phyloP scores from a whole-genome alignment of 768 basidiomycete species.

The Fomitopsis serialis region DNA sequence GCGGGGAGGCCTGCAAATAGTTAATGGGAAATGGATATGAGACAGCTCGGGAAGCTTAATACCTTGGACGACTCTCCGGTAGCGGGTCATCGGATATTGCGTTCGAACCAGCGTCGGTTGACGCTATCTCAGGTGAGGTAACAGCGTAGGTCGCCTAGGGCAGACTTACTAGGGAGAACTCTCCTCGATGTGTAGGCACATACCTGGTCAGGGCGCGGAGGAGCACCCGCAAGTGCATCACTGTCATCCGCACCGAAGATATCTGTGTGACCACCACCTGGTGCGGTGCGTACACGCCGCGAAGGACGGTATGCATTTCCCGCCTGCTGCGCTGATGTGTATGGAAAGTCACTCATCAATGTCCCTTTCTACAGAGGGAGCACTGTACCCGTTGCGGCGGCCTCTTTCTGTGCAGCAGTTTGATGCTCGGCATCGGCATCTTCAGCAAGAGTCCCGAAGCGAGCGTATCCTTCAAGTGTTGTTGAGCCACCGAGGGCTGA shows the following conservation, averaged over 20 bases:
- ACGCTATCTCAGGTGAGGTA: not conserved
- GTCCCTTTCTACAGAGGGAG: too few relatives aligned
- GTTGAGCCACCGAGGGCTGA: not conserved
- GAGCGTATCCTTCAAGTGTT: constrained; percentile 51
- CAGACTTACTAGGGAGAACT: not conserved
- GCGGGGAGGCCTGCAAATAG: constrained; percentile 36
- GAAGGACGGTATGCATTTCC: constrained; percentile 43
- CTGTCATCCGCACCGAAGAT: constrained; percentile 47
- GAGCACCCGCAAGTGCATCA: constrained; percentile 57
- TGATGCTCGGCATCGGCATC: not conserved
- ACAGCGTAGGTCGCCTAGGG: not conserved
- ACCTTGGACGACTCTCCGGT: not conserved
- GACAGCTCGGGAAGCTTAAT: not conserved
- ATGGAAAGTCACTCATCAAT: not conserved
- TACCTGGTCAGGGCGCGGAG: constrained; percentile 25
- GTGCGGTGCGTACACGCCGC: constrained; percentile 50
- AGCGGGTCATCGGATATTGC: not conserved
- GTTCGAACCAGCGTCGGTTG: not conserved
- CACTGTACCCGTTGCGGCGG: not conserved
- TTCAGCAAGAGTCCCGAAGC: constrained; percentile 43
- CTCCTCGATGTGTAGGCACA: not conserved
- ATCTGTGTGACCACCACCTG: constrained; percentile 43
- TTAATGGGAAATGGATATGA: not conserved
- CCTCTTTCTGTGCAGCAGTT: not conserved
- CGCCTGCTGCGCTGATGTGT: constrained; percentile 9